A percentile compares a stretch with the other conserved stretches of the same genome.
Evolutionary conservation across 2,329 filamentous ascomycete species (phyloP).

Genomic region (Dryadomyces quercus-mongolicae): DNA sequence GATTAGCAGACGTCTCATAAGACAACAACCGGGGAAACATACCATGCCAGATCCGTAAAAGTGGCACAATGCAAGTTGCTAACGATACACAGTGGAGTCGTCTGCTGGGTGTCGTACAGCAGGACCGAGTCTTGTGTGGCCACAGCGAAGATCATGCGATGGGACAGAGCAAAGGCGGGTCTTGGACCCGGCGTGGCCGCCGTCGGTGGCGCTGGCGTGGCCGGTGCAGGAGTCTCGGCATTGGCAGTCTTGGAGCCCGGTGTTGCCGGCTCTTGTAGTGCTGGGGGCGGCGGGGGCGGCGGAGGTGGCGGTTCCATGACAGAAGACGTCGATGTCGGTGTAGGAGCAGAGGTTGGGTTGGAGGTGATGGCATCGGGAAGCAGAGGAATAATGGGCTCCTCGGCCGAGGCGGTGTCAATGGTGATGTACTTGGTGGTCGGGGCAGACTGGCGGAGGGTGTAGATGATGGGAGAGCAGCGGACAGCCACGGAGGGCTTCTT

Average conservation of each 20-base stretch:
- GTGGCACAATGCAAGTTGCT: slow-evolving; percentile 97
- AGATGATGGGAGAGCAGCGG: slow-evolving; percentile 83
- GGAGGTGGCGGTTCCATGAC: slow-evolving; percentile 25
- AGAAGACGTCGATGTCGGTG: slow-evolving; percentile 26
- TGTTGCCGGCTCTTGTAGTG: background rate
- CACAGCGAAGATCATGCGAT: slow-evolving; percentile 92
- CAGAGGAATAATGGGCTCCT: slow-evolving; percentile 74
- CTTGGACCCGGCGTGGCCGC: slow-evolving; percentile 45
- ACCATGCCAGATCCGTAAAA: slow-evolving; percentile 95
- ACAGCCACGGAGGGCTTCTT: slow-evolving; percentile 97
- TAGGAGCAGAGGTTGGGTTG: slow-evolving; percentile 39
- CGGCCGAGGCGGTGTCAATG: slow-evolving; percentile 81
- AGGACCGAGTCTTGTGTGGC: slow-evolving; percentile 93
- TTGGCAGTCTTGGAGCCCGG: slow-evolving; percentile 4
- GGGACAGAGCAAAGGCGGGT: slow-evolving; percentile 72
- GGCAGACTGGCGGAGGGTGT: slow-evolving; percentile 59
- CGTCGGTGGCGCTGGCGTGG: slow-evolving; percentile 33
- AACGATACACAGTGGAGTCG: slow-evolving; percentile 83
- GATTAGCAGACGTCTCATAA: background rate
- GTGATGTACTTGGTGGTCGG: slow-evolving; percentile 78
- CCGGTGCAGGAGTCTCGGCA: slow-evolving; percentile 11
- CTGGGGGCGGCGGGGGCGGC: slow-evolving; percentile 20
- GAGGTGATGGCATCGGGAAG: slow-evolving; percentile 67
- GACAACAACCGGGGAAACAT: slow-evolving; percentile 21
- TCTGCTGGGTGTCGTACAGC: slow-evolving; percentile 94